Percentiles rank a stretch among this genome's conserved stretches.
These are phyloP conservation scores for Mortierella antarctica DNA, from an alignment of 192 early-diverging fungal species.

Conservation along the genomic window DNA sequence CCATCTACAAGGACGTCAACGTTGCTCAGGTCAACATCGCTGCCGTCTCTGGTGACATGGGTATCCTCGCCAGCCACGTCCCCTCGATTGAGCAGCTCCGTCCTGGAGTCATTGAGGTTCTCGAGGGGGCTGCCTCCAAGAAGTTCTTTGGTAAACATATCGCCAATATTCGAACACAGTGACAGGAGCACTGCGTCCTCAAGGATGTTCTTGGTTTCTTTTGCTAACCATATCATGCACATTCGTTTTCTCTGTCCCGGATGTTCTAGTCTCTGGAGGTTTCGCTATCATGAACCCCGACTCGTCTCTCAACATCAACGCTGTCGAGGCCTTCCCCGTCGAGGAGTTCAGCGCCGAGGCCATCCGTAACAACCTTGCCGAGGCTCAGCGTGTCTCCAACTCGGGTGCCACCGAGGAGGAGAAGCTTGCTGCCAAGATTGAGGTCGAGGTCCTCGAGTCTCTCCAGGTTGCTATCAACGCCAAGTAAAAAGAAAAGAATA, in stretches of 20 bases:
- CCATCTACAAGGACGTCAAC: constrained; percentile 75
- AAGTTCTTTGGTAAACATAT: constrained; percentile 88
- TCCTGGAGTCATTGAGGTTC: constrained; percentile 88
- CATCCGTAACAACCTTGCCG: constrained; percentile 78
- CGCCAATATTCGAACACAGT: background rate
- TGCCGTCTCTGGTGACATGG: constrained; percentile 94
- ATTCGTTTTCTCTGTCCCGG: constrained; percentile 15
- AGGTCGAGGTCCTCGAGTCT: constrained; percentile 91
- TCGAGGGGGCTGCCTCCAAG: constrained; percentile 75
- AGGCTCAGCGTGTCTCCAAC: constrained; percentile 78
- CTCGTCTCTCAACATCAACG: constrained; percentile 96
- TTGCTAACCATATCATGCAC: background rate
- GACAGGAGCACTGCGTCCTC: background rate
- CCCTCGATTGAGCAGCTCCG: constrained; percentile 96
- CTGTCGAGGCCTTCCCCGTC: constrained; percentile 91
- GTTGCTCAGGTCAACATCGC: constrained; percentile 95
- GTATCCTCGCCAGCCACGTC: constrained; percentile 98
- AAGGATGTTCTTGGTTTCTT: background rate
- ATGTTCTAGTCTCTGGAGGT: constrained; percentile 81
- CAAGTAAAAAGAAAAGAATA: constrained; percentile 31
- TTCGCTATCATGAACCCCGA: constrained; percentile 98
- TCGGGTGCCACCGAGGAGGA: constrained; percentile 78
- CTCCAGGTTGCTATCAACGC: constrained; percentile 77
- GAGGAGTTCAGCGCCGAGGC: constrained; percentile 88
- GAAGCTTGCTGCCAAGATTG: constrained; percentile 84